These are phyloP conservation scores for Schwanniomyces sp. DNA, from an alignment of 805 yeast species.

Conservation along the genomic window DNA sequence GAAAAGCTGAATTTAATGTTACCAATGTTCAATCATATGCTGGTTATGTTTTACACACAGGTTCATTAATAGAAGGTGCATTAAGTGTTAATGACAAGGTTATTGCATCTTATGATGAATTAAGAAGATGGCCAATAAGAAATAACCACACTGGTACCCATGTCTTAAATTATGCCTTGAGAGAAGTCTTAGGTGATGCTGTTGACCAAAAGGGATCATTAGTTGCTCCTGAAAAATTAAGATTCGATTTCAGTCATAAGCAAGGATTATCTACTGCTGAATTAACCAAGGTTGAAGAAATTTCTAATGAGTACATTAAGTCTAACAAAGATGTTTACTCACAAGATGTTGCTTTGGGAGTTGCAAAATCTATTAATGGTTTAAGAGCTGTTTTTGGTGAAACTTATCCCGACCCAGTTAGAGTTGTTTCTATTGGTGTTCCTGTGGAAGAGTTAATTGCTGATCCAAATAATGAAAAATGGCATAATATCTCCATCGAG, in stretches of 20 bases:
- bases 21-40: constrained; percentile 90
- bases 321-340: constrained; percentile 73
- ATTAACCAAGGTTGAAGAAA: constrained; percentile 70
- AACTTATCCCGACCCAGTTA: constrained; percentile 97
- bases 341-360: constrained; percentile 73
- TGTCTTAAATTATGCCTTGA: constrained; percentile 83
- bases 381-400: constrained; percentile 98
- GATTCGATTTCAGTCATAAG: constrained; percentile 96
- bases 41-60: constrained; percentile 96
- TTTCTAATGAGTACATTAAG: constrained; percentile 70
- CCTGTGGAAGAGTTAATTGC: constrained; percentile 79
- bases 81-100: constrained; percentile 67
- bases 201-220: constrained; percentile 96
- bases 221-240: constrained; percentile 90
- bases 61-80: constrained; percentile 74
- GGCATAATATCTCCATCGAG: constrained; percentile 82
- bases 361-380: constrained; percentile 76
- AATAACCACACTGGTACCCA: constrained; percentile 99
- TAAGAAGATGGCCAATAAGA: constrained; percentile 94
- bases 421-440: constrained; percentile 94
- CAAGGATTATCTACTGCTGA: constrained; percentile 74
- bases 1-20: constrained; percentile 82
- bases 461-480: constrained; percentile 68
- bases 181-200: constrained; percentile 81
- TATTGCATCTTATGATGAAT: constrained; percentile 86